phyloP scores from a whole-genome alignment of 2,329 filamentous ascomycete genomes.

The Fusarium abutilonis region DNA sequence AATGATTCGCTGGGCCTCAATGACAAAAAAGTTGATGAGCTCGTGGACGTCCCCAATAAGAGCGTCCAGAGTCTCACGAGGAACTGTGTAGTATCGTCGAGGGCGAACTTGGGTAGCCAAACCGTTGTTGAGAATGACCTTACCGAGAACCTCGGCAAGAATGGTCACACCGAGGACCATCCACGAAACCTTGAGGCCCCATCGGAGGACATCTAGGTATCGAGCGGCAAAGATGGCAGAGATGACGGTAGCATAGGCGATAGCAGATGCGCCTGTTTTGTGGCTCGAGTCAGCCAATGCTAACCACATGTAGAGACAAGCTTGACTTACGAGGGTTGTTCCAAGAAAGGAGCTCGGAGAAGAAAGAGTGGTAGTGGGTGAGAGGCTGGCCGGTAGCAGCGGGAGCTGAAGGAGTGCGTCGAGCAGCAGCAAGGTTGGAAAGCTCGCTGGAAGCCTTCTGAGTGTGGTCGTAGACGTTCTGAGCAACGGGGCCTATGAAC shows the following conservation, averaged over 20 bases:
- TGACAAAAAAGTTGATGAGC: constrained; percentile 76
- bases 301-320: background rate
- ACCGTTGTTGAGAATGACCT: constrained; percentile 68
- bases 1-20: constrained; percentile 74
- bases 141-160: constrained; percentile 69
- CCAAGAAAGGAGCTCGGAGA: constrained; percentile 75
- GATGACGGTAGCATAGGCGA: constrained; percentile 69
- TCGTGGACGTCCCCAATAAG: constrained; percentile 72
- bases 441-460: constrained; percentile 66
- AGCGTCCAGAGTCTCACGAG: constrained; percentile 68
- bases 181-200: constrained; percentile 72
- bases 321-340: constrained; percentile 69
- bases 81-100: constrained; percentile 73
- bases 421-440: constrained; percentile 66
- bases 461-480: constrained; percentile 66
- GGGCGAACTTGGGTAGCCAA: constrained; percentile 73
- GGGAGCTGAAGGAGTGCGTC: constrained; percentile 62
- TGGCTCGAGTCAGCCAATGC: constrained; percentile 29
- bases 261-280: constrained; percentile 66
- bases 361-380: constrained; percentile 77
- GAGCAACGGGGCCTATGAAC: constrained; percentile 64
- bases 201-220: constrained; percentile 74
- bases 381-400: constrained; percentile 70
- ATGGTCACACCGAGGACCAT: constrained; percentile 69
- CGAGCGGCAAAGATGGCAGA: constrained; percentile 69